phyloP scores from a whole-genome alignment of 2,329 filamentous ascomycete genomes.

The Bipolaris gigantea region DNA sequence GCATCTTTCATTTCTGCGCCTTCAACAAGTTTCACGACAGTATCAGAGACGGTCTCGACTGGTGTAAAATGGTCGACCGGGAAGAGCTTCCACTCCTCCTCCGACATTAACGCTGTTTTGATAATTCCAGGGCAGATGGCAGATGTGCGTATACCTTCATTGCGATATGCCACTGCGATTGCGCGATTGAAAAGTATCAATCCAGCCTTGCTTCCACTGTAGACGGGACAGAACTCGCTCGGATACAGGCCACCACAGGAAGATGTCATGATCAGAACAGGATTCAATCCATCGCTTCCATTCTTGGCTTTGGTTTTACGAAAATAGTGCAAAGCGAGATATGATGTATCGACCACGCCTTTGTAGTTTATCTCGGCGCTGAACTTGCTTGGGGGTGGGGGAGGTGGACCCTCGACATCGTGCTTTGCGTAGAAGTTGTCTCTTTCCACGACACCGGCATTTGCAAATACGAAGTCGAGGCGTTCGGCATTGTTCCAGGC shows the following conservation, averaged over 20 bases:
- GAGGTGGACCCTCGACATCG: slow-evolving; percentile 25
- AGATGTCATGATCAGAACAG: slow-evolving; percentile 44
- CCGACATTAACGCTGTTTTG: slow-evolving; percentile 40
- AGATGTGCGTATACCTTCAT: slow-evolving; percentile 46
- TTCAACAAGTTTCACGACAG: slow-evolving; percentile 37
- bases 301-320: slow-evolving; percentile 19
- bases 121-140: slow-evolving; percentile 46
- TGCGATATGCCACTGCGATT: slow-evolving; percentile 40
- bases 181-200: slow-evolving; percentile 47
- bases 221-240: slow-evolving; percentile 37
- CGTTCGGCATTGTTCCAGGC: slow-evolving; percentile 41
- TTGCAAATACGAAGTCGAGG: slow-evolving; percentile 55
- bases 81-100: slow-evolving; percentile 41
- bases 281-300: slow-evolving; percentile 22
- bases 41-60: slow-evolving; percentile 31
- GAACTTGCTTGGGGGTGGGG: slow-evolving; percentile 39
- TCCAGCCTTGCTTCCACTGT: slow-evolving; percentile 37
- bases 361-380: slow-evolving; percentile 46
- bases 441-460: slow-evolving; percentile 51
- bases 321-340: slow-evolving; percentile 51
- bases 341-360: slow-evolving; percentile 44
- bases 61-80: slow-evolving; percentile 41
- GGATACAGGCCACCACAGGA: slow-evolving; percentile 47
- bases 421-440: slow-evolving; percentile 47
- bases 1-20: slow-evolving; percentile 33